phyloP scores from a whole-genome alignment of 225 moss, liverwort and hornwort species.

The Lunularia cruciata region DNA sequence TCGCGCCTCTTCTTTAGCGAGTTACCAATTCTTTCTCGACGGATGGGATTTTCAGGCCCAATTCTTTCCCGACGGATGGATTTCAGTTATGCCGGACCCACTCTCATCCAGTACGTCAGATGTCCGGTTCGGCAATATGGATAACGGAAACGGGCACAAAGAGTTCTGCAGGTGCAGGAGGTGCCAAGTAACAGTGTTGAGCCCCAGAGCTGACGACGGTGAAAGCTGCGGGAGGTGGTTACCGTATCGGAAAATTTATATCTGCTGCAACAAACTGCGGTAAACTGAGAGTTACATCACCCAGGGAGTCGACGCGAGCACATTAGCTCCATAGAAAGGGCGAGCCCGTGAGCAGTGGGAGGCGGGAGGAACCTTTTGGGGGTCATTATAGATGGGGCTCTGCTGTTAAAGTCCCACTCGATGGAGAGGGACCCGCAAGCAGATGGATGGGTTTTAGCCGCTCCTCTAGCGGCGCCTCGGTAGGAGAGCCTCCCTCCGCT shows the following conservation, averaged over 20 bases:
- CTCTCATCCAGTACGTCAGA: background rate
- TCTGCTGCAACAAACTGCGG: background rate
- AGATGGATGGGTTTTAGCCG: background rate
- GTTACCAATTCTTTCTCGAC: background rate
- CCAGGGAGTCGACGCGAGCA: background rate
- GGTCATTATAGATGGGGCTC: background rate
- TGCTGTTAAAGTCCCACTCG: background rate
- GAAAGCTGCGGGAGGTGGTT: too few relatives aligned
- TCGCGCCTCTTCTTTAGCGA: background rate
- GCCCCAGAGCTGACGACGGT: background rate
- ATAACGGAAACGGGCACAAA: background rate
- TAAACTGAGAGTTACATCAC: too few relatives aligned
- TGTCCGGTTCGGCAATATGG: background rate
- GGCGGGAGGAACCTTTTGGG: background rate
- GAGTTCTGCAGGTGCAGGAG: background rate
- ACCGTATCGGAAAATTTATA: background rate
- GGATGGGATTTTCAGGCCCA: background rate
- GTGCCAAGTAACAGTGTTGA: too few relatives aligned
- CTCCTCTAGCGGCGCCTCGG: slow-evolving; percentile 13
- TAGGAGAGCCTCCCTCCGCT: background rate
- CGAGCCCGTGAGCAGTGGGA: background rate
- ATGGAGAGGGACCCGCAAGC: slow-evolving; percentile 2
- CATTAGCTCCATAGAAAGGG: background rate
- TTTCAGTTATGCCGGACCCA: background rate
- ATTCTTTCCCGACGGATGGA: background rate